Conservation (phyloP, 352 stramenopile genomes). For the Paralagenidium karlingii region DNA sequence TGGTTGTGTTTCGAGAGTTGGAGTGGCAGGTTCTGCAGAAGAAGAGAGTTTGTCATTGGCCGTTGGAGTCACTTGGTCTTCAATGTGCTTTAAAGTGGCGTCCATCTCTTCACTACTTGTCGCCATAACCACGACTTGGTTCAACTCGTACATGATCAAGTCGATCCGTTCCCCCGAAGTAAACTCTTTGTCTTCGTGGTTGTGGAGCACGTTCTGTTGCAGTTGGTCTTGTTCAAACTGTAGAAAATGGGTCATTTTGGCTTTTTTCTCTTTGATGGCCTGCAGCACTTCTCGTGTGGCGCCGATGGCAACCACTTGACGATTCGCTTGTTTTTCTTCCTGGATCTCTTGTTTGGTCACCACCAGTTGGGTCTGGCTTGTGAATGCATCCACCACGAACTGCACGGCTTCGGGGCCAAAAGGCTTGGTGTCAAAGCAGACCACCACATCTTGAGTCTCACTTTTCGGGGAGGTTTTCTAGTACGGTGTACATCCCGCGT, state of each 20-base stretch:
- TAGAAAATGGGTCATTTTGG: slow-evolving; percentile 23
- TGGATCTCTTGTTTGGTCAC: slow-evolving; percentile 33
- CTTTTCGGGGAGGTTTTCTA: slow-evolving; percentile 27
- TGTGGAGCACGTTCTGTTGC: slow-evolving; percentile 20
- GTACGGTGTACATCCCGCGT: slow-evolving; percentile 34
- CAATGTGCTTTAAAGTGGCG: too few relatives aligned
- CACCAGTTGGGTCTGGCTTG: slow-evolving; percentile 40
- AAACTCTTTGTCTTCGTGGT: slow-evolving; percentile 29
- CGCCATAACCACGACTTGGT: slow-evolving; percentile 6
- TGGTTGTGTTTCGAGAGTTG: too few relatives aligned
- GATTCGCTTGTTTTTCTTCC: slow-evolving; percentile 8
- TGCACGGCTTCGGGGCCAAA: slow-evolving; percentile 28
- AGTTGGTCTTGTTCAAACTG: neutral
- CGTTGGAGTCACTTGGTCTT: too few relatives aligned
- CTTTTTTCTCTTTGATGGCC: slow-evolving; percentile 44
- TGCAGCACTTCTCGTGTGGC: slow-evolving; percentile 28
- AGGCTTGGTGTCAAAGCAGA: slow-evolving; percentile 56
- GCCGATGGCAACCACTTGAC: slow-evolving; percentile 13
- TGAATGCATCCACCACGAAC: slow-evolving; percentile 58
- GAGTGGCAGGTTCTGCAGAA: too few relatives aligned
- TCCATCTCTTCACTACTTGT: slow-evolving; percentile 1
- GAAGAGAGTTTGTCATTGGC: too few relatives aligned
- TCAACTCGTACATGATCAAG: slow-evolving; percentile 58
- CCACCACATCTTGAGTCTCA: slow-evolving; percentile 55
- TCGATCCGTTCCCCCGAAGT: slow-evolving; percentile 65